A percentile compares a stretch with the other conserved stretches of the same genome.
Conservation (phyloP, 1,284 basidiomycete species). For the Rhodotorula sp. region DNA sequence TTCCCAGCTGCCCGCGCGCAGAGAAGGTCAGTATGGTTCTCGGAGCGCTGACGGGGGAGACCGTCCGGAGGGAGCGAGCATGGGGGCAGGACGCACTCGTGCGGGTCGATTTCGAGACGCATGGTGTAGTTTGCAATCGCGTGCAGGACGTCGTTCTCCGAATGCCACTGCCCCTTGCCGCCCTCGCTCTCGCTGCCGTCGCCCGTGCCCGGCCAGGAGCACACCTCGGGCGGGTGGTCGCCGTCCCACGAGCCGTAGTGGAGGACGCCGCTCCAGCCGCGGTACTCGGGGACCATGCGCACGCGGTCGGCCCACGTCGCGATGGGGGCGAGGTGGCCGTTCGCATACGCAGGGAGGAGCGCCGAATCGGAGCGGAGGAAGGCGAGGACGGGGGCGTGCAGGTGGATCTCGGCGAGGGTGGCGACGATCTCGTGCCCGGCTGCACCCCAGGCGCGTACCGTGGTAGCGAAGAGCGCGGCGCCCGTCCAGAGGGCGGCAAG, state of each 20-base stretch:
- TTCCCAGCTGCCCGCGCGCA: conserved; percentile 9
- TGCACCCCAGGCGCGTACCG: conserved; percentile 6
- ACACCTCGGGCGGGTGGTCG: conserved; percentile 50
- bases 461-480: not conserved
- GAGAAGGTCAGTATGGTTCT: not conserved
- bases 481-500: not conserved
- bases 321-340: conserved; percentile 51
- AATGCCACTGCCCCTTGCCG: conserved; percentile 40
- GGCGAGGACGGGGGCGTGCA: conserved; percentile 45
- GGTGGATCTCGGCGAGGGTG: conserved; percentile 51
- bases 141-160: conserved; percentile 39
- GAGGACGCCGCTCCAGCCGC: conserved; percentile 49
- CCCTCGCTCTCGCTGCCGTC: not conserved
- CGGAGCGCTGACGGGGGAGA: too few species aligned
- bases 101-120: conserved; percentile 22
- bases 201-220: conserved; percentile 29
- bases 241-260: conserved; percentile 51
- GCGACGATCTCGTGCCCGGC: conserved; percentile 44
- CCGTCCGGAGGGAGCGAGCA: not conserved
- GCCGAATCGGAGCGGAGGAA: conserved; percentile 31
- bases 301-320: conserved; percentile 52
- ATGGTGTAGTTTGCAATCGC: conserved; percentile 40
- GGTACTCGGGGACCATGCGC: conserved; percentile 40
- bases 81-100: conserved; percentile 29
- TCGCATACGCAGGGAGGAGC: conserved; percentile 48